Base-by-base conservation (phyloP, 1,139 yeast species). In the Yamadazyma taylorii region DNA sequence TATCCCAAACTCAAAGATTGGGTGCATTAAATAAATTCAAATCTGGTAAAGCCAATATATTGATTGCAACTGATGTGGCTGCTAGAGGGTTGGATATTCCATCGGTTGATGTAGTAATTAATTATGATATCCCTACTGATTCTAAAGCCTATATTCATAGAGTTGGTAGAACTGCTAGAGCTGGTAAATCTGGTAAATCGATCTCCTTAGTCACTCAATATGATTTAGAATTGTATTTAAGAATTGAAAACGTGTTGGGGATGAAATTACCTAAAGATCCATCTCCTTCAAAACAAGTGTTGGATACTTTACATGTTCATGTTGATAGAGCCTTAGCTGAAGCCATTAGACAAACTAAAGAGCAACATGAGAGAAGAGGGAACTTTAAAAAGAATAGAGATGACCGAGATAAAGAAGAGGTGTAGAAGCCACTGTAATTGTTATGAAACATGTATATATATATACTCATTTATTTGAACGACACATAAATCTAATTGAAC, bases 61-160 rank as follows among this genome's bases (percentile, higher is more conserved):
- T 92, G 36, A 89, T 92, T 6, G 98, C 98, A 9, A 92, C 98
- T 0, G 97, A 92, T 65, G 98, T 92, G 31, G 98, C 97, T 9
- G 96, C 98, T 2, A 80, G 98, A 66, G 98, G 98, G 41, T 75
- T 92, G 48, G 98, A 92, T 75, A 92, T 92, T 45, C 98, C 98
- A 5, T 74, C 85, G 17, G 98, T 92, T 30, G 98, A 92, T 60
- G 73, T 87, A 37, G 98, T 92, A 34, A 75, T 92, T 43, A 92
- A 92, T 61, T 92, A 88, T 57, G 96, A 90, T 57, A 89, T 92
- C 23, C 99, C 98, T 11, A 92, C 95, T 9, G 97, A 94, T 55
- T 89, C 97, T n/a, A 94, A 94, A 56, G 95, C 97, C 1, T 92
- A 94, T 53, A 90, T 94, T 49, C 98, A 92, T 61, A 76, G 98